Evolutionary conservation across 1,284 basidiomycete genomes (phyloP).

Genomic region (Moesziomyces sp.): DNA sequence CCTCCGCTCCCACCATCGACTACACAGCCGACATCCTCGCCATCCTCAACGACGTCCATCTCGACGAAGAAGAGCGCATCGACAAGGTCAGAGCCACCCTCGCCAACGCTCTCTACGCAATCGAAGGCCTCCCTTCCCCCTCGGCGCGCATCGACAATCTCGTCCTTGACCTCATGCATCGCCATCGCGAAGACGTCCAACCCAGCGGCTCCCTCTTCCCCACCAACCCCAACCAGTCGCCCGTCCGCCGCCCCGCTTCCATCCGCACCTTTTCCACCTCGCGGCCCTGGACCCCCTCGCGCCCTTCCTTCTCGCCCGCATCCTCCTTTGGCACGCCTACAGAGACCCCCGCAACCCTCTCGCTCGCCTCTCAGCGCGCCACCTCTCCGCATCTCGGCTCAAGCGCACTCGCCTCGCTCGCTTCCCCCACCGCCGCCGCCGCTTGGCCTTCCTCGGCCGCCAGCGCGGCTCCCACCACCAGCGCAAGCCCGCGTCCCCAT

Average conservation of each 20-base stretch:
- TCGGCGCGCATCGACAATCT: slow-evolving; percentile 55
- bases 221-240: slow-evolving; percentile 38
- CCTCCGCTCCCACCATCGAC: slow-evolving; percentile 25
- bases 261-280: slow-evolving; percentile 49
- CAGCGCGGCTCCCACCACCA: slow-evolving; percentile 11
- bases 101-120: slow-evolving; percentile 33
- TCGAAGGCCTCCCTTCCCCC: slow-evolving; percentile 47
- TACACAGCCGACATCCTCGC: slow-evolving; percentile 41
- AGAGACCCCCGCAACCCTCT: slow-evolving; percentile 12
- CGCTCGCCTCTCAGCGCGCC: slow-evolving; percentile 16
- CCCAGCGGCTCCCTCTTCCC: slow-evolving; percentile 52
- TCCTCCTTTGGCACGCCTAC: slow-evolving; percentile 30
- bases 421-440: not conserved
- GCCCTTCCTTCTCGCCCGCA: slow-evolving; percentile 41
- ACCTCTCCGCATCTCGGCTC: slow-evolving; percentile 42
- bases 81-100: slow-evolving; percentile 55
- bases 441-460: slow-evolving; percentile 5
- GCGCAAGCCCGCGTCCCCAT: slow-evolving; percentile 41
- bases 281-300: slow-evolving; percentile 53
- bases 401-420: slow-evolving; percentile 24
- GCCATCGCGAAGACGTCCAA: slow-evolving; percentile 55
- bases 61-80: slow-evolving; percentile 59
- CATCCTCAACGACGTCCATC: slow-evolving; percentile 40
- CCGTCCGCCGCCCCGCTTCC: slow-evolving; percentile 47
- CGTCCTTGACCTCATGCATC: slow-evolving; percentile 59